Base-by-base conservation (phyloP, 1,284 basidiomycete species). In the Garcileccinum viscosum region DNA sequence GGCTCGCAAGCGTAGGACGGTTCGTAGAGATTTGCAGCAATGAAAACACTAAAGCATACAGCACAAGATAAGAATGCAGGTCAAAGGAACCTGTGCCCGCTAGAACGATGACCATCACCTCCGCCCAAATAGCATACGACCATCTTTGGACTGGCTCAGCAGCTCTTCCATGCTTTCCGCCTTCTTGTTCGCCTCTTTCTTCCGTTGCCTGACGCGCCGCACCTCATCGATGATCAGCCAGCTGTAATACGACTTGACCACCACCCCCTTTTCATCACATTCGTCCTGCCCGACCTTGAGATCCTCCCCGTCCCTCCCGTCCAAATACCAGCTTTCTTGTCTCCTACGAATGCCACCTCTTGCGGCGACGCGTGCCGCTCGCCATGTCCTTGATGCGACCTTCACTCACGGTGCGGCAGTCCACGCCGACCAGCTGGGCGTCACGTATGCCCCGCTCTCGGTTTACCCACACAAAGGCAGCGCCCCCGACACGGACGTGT, bases 141-240 rank as follows among this genome's bases (percentile, higher is more conserved):
- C 50, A 9, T 72, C 79, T 38, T 80, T 76, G 19, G 58, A 50
- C n/a, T 79, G 76, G 67, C 72, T 78, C 59, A 53, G 53, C 59
- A 74, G 80, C 69, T 73, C 80, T 59, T 73, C 77, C 30, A 81
- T 67, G 22, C 80, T 85, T 59, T 78, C 82, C 14, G 78, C 79
- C 69, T 87, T 82, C 73, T 84, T 82, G 62, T 83, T 79, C 47
- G 82, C 75, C 78, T 84, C 88, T 63, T 78, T 78, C 79, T 82
- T 87, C 70, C 85, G 83, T 67, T 86, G 90, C 75, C 91, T 83
- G 67, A 85, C 86, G 40, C 85, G 83, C 67, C 85, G 85, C 67
- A 93, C 91, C 1, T 88, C 87, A 76, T 93, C 93, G 32, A 95
- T 93, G 19, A 87, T 90, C 83, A 93, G 91, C 95, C 95, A 96